Evolutionary conservation across 2,329 filamentous ascomycete genomes (phyloP).

Genomic region (Aspergillus sp.): DNA sequence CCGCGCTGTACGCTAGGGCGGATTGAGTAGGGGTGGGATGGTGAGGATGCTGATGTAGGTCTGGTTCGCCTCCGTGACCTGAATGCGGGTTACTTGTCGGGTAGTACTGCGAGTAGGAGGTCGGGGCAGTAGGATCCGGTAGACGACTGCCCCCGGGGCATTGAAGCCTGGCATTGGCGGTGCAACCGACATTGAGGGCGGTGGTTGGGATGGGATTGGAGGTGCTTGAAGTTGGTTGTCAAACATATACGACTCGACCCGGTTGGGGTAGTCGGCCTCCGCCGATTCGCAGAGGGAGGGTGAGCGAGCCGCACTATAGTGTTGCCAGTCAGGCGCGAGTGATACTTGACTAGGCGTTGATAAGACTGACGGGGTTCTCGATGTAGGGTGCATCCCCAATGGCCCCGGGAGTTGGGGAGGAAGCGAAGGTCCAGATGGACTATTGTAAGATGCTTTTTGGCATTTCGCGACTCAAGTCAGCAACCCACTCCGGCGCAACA

Average conservation of each 20-base stretch:
- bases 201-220: slow-evolving; percentile 1
- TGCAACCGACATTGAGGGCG: slow-evolving; percentile 8
- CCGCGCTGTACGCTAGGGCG: slow-evolving; percentile 7
- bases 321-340: slow-evolving; percentile 21
- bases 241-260: slow-evolving; percentile 17
- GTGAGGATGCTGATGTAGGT: slow-evolving; percentile 1
- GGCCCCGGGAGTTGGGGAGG: slow-evolving; percentile 18
- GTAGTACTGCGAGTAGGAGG: slow-evolving; percentile 15
- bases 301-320: slow-evolving; percentile 19
- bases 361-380: slow-evolving; percentile 16
- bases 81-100: slow-evolving; percentile 7
- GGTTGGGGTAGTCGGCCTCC: slow-evolving; percentile 18
- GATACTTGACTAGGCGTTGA: slow-evolving; percentile 20
- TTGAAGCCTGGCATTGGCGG: slow-evolving; percentile 14
- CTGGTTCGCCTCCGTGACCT: slow-evolving; percentile 5
- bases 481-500: slow-evolving; percentile 6
- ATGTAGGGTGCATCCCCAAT: slow-evolving; percentile 10
- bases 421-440: slow-evolving; percentile 13
- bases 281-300: slow-evolving; percentile 20
- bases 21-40: slow-evolving; percentile 6
- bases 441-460: slow-evolving; percentile 13
- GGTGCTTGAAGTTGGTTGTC: slow-evolving; percentile 9
- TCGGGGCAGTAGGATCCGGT: slow-evolving; percentile 10
- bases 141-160: slow-evolving; percentile 6
- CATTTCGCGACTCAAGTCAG: neutral